Conservation (phyloP, 2,329 filamentous ascomycete genomes). For the Sclerotinia minor region DNA sequence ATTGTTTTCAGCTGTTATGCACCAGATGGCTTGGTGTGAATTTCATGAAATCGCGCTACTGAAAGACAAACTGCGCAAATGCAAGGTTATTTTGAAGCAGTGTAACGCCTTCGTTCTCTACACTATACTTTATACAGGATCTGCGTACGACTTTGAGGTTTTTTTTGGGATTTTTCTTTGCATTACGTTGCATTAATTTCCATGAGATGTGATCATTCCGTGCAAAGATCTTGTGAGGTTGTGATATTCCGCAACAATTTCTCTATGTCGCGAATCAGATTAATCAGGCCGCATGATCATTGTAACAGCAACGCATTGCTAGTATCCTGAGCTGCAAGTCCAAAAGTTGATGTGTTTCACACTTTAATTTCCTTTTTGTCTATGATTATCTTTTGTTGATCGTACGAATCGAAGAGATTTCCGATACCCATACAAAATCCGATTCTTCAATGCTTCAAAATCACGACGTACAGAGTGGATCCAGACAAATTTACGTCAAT, state of each 20-base stretch:
- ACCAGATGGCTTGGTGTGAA: not conserved
- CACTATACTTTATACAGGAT: not conserved
- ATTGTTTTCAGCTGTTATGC: not conserved
- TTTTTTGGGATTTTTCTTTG: not conserved
- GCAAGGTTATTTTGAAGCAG: too few species aligned
- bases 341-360: not conserved
- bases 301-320: not conserved
- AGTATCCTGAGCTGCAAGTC: not conserved
- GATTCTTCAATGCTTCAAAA: not conserved
- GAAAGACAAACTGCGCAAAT: not conserved
- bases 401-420: not conserved
- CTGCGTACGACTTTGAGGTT: not conserved
- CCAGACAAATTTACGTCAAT: not conserved
- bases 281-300: not conserved
- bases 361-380: not conserved
- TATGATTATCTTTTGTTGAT: not conserved
- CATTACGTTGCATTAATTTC: not conserved
- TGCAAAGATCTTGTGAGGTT: not conserved
- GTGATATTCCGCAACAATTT: not conserved
- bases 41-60: not conserved
- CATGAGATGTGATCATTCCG: not conserved
- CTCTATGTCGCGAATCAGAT: not conserved
- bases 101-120: not conserved
- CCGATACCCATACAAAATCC: not conserved
- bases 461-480: not conserved